Conservation (phyloP, 352 stramenopile genomes). For the Phytophthora foliorum region DNA sequence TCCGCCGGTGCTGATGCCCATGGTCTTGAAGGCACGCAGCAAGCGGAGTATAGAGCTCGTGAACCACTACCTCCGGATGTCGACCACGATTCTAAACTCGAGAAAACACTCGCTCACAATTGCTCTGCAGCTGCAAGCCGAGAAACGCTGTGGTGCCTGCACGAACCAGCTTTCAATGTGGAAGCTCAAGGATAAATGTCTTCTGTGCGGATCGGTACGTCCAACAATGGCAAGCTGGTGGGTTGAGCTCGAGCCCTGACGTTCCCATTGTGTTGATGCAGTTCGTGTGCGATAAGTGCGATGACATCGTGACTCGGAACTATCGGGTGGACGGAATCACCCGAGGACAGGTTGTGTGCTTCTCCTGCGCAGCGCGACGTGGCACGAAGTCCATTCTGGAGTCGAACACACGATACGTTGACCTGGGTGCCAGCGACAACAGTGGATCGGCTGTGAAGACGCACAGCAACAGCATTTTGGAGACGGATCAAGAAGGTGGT, state of each 20-base stretch:
- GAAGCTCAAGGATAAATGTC: constrained; percentile 65
- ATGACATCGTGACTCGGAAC: constrained; percentile 65
- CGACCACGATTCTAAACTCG: constrained; percentile 47
- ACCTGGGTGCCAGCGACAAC: constrained; percentile 14
- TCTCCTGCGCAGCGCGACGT: constrained; percentile 64
- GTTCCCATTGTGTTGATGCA: constrained; percentile 26
- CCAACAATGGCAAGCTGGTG: not conserved
- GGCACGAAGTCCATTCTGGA: constrained; percentile 34
- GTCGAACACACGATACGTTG: constrained; percentile 4
- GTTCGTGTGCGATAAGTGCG: constrained; percentile 81
- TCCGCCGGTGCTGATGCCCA: constrained; percentile 52
- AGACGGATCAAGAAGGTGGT: constrained; percentile 13
- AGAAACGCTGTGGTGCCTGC: constrained; percentile 70
- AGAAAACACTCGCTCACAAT: constrained; percentile 43
- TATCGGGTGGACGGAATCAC: constrained; percentile 58
- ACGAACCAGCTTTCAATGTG: constrained; percentile 68
- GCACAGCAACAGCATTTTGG: constrained; percentile 22
- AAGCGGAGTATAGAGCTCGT: constrained; percentile 72
- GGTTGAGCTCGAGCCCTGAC: constrained; percentile 5
- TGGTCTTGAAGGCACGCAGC: constrained; percentile 64
- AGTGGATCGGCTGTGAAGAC: constrained; percentile 13
- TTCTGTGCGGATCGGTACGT: constrained; percentile 75
- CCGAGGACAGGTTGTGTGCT: constrained; percentile 55
- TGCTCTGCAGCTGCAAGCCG: constrained; percentile 62
- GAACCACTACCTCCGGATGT: constrained; percentile 79